Evolutionary conservation across 2,329 filamentous ascomycete genomes (phyloP).

Genomic region (Amauroascus niger): DNA sequence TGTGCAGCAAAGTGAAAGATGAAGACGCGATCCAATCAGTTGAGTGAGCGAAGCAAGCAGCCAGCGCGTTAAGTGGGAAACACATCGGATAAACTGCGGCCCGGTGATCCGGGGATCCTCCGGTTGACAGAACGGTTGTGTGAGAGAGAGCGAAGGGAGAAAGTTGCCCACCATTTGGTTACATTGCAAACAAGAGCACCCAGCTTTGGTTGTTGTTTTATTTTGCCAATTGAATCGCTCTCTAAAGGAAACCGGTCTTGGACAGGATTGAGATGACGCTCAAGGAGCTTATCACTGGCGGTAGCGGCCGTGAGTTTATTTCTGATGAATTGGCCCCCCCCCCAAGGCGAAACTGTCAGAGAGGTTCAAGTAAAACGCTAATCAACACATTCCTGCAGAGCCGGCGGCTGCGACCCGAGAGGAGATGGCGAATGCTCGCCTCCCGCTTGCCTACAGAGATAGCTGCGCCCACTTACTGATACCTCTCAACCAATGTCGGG

Average conservation of each 20-base stretch:
- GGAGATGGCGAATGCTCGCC: constrained; percentile 84
- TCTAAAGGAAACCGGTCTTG: not conserved
- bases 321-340: constrained; percentile 11
- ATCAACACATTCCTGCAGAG: constrained; percentile 10
- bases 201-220: not conserved
- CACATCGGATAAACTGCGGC: not conserved
- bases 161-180: too few relatives aligned
- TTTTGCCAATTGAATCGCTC: not conserved
- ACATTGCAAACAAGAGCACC: not conserved
- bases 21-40: constrained; percentile 4
- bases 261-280: constrained; percentile 34
- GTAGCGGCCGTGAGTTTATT: constrained; percentile 29
- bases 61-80: constrained; percentile 10
- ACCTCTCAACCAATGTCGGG: constrained; percentile 88
- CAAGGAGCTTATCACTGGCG: constrained; percentile 40
- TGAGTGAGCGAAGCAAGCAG: constrained; percentile 1
- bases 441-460: constrained; percentile 87
- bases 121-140: too few relatives aligned
- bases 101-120: not conserved
- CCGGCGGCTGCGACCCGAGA: constrained; percentile 57
- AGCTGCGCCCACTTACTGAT: constrained; percentile 92
- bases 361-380: too few relatives aligned
- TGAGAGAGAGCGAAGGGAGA: too few relatives aligned
- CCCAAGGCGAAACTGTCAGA: too few relatives aligned
- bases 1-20: too few relatives aligned